Evolutionary conservation across 495 filamentous ascomycete genomes (phyloP), one percentile per base, ranked within the genome.

Genomic region (Penicillium nucicola): DNA sequence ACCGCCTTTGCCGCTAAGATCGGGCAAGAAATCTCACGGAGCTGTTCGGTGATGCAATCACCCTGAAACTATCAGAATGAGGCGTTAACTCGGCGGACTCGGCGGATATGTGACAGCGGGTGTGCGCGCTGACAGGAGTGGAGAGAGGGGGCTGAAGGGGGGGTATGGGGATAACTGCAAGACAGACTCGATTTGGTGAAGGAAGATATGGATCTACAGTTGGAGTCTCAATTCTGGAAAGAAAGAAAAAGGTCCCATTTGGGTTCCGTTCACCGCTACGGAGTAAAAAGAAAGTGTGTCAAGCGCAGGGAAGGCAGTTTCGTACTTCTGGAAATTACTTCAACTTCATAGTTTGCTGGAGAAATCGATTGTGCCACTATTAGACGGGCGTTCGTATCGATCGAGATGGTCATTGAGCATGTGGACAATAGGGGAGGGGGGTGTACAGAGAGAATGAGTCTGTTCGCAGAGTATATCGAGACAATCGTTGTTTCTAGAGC

Each of bases 51-150:
- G 47, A 57, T 53, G 50, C 56, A 55, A 60, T 57, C 38, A 60
- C 48, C 55, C 58, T 65, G 61, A 65, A 65, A 65, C 61, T 19
- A 22, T 41, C 28, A 33, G 17, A 41, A 23, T 48, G 49, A 61
- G 55, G 52, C 52, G 45, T 39, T 45, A 15, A 17, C 43, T 49
- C 52, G 48, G 55, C 37, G 43, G 45, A 50, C 13, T 42, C 25
- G 44, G 32, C 23, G 39, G 38, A 32, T 42, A 53, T 54, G 56
- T 61, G 61, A 58, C 60, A 61, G 57, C 57, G 57, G 60, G 51
- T 45, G 42, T 37, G 36, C 36, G 36, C 36, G 33, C 37, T 48
- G 50, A 50, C 23, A 12, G 34, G 31, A 38, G 51, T 41, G 38
- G 50, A 37, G 44, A 32, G 50, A 37, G 44, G 3, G 20, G 44